A percentile compares a stretch with the other conserved stretches of the same genome.
phyloP scores from a whole-genome alignment of 2,329 filamentous ascomycete species.

The Talaromyces sp. region DNA sequence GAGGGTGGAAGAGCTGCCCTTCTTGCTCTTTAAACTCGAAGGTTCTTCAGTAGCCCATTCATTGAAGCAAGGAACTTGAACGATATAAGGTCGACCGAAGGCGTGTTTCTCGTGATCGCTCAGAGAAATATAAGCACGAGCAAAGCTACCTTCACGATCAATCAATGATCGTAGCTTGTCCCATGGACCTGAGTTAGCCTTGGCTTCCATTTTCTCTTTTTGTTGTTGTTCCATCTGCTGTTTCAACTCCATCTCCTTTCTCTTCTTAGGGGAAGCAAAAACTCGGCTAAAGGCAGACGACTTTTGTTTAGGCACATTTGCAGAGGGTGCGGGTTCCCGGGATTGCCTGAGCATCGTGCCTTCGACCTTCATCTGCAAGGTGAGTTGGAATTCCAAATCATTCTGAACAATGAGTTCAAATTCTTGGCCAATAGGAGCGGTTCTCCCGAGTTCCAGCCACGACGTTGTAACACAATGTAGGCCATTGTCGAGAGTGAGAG shows the following conservation, averaged over 20 bases:
- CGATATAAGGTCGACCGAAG: conserved; percentile 80
- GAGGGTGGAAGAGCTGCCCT: conserved; percentile 54
- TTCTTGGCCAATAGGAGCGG: conserved; percentile 92
- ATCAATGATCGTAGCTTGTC: conserved; percentile 83
- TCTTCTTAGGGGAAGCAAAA: conserved; percentile 92
- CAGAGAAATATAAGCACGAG: conserved; percentile 85
- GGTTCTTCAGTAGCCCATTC: conserved; percentile 94
- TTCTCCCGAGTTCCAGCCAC: conserved; percentile 87
- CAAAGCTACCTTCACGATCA: conserved; percentile 89
- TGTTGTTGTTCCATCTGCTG: conserved; percentile 80
- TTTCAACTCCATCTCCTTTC: conserved; percentile 85
- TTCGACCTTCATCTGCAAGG: conserved; percentile 89
- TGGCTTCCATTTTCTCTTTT: conserved; percentile 57
- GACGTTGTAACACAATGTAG: conserved; percentile 96
- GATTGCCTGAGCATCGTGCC: conserved; percentile 61
- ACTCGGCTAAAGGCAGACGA: conserved; percentile 86
- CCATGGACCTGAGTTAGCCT: conserved; percentile 58
- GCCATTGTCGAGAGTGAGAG: conserved; percentile 94
- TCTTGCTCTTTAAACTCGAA: conserved; percentile 93
- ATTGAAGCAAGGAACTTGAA: conserved; percentile 93
- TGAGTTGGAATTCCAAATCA: conserved; percentile 97
- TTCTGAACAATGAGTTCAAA: conserved; percentile 97
- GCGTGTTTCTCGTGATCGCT: conserved; percentile 87
- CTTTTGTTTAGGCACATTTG: conserved; percentile 67
- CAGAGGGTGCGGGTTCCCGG: conserved; percentile 30